These are phyloP conservation scores for Globisporangium nodosum DNA, from an alignment of 352 stramenopile genomes.

Conservation along the genomic window DNA sequence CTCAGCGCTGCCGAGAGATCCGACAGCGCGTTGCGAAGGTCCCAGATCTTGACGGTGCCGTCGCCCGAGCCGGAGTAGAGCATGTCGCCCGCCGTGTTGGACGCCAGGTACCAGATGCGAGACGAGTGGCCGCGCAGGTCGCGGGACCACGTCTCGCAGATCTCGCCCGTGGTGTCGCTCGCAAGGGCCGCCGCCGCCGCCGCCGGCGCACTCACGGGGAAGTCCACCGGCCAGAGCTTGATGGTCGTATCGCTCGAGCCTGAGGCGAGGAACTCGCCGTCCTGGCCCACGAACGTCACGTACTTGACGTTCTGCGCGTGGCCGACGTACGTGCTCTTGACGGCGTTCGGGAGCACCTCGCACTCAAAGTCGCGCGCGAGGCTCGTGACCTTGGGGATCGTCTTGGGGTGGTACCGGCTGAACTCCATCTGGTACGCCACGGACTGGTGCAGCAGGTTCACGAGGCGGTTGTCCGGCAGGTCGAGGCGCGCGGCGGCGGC, in stretches of 20 bases:
- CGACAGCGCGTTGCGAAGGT: slow-evolving; percentile 48
- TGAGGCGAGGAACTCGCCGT: slow-evolving; percentile 79
- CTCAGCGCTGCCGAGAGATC: slow-evolving; percentile 30
- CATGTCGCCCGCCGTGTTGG: slow-evolving; percentile 53
- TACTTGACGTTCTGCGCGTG: slow-evolving; percentile 88
- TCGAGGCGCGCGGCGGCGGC: slow-evolving; percentile 15
- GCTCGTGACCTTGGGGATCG: slow-evolving; percentile 78
- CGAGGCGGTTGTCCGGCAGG: slow-evolving; percentile 68
- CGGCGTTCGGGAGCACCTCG: slow-evolving; percentile 78
- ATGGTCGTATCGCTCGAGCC: slow-evolving; percentile 85
- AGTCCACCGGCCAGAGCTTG: slow-evolving; percentile 80
- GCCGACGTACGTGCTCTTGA: slow-evolving; percentile 82
- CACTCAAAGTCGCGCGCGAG: slow-evolving; percentile 84
- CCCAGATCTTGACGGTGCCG: slow-evolving; percentile 83
- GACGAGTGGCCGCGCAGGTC: slow-evolving; percentile 75
- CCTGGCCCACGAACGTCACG: slow-evolving; percentile 79
- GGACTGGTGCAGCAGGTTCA: slow-evolving; percentile 79
- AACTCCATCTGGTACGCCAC: slow-evolving; percentile 90
- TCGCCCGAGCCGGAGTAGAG: slow-evolving; percentile 80
- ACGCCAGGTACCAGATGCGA: slow-evolving; percentile 78
- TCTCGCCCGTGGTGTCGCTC: slow-evolving; percentile 23
- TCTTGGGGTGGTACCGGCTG: slow-evolving; percentile 82
- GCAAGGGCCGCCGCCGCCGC: background rate
- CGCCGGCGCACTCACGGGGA: slow-evolving; percentile 9
- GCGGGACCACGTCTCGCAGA: slow-evolving; percentile 51